These are phyloP conservation scores for Hypoxylon rubiginosum DNA, from an alignment of 2,329 filamentous ascomycete species.

Conservation along the genomic window DNA sequence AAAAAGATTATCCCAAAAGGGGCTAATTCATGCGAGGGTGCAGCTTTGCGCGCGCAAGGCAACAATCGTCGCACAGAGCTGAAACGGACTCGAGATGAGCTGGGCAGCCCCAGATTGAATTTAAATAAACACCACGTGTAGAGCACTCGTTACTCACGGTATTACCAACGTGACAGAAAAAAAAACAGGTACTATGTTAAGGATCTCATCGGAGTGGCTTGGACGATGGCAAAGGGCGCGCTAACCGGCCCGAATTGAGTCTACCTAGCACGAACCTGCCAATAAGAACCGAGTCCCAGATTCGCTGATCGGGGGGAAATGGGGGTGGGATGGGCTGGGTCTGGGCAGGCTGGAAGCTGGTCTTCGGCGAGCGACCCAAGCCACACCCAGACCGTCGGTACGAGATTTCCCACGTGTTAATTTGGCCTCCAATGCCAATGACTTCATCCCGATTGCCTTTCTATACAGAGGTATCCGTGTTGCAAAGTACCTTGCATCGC, in stretches of 20 bases:
- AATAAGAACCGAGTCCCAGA: conserved; percentile 2
- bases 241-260: conserved; percentile 27
- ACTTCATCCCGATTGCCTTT: not conserved
- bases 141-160: conserved; percentile 1
- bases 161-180: conserved; percentile 14
- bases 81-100: not conserved
- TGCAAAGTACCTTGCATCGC: not conserved
- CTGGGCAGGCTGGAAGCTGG: not conserved
- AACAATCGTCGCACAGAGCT: conserved; percentile 4
- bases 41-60: not conserved
- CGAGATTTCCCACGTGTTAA: not conserved
- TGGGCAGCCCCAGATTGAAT: conserved; percentile 15
- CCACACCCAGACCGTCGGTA: conserved; percentile 1
- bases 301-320: not conserved
- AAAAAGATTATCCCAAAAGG: conserved; percentile 1
- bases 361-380: not conserved
- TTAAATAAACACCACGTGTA: conserved; percentile 23
- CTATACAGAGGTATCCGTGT: too few species aligned
- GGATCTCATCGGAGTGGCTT: conserved; percentile 30
- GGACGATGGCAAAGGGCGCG: conserved; percentile 21
- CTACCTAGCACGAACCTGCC: not conserved
- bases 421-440: not conserved
- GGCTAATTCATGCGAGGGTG: conserved; percentile 5
- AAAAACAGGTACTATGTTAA: not conserved
- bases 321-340: not conserved